Percentiles rank a stretch among this genome's conserved stretches.
Conservation (phyloP, 768 basidiomycete genomes). For the Russula sp. region DNA sequence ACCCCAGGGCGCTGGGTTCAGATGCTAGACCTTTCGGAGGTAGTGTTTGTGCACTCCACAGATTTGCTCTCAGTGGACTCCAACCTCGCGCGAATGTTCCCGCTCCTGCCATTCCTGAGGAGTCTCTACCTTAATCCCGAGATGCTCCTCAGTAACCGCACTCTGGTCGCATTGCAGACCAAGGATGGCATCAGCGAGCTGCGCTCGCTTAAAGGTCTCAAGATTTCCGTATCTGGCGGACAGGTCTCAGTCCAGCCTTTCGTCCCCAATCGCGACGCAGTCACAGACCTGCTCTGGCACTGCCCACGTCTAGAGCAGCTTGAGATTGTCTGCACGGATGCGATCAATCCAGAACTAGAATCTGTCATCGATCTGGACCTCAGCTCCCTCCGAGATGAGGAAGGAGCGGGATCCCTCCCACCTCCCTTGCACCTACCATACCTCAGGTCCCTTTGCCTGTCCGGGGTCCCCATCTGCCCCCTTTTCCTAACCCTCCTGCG, state of each 20-base stretch:
- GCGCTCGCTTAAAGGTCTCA: slow-evolving; percentile 19
- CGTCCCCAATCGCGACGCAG: background rate
- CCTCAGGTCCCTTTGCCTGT: slow-evolving; percentile 53
- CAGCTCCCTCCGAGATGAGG: slow-evolving; percentile 6
- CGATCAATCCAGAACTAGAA: slow-evolving; percentile 11
- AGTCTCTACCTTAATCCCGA: slow-evolving; percentile 15
- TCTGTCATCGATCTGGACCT: background rate
- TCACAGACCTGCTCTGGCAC: slow-evolving; percentile 7
- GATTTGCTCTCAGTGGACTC: slow-evolving; percentile 55
- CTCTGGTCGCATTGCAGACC: slow-evolving; percentile 6
- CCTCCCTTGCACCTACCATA: slow-evolving; percentile 48
- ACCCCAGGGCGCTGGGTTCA: slow-evolving; percentile 87
- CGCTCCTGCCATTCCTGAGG: slow-evolving; percentile 36
- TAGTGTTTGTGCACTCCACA: slow-evolving; percentile 35
- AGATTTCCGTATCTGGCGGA: slow-evolving; percentile 16
- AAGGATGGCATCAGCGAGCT: slow-evolving; percentile 22
- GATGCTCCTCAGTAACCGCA: slow-evolving; percentile 17
- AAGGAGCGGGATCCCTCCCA: slow-evolving; percentile 28
- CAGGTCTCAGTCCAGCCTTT: background rate
- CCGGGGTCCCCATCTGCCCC: slow-evolving; percentile 63
- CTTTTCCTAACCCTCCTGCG: slow-evolving; percentile 54
- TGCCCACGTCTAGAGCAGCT: slow-evolving; percentile 21
- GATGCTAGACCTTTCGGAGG: slow-evolving; percentile 59
- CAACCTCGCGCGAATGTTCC: slow-evolving; percentile 57
- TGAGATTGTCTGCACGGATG: slow-evolving; percentile 18